These are phyloP conservation scores for Mallotus japonicus DNA, from an alignment of 441 rosid genomes.

Conservation along the genomic window DNA sequence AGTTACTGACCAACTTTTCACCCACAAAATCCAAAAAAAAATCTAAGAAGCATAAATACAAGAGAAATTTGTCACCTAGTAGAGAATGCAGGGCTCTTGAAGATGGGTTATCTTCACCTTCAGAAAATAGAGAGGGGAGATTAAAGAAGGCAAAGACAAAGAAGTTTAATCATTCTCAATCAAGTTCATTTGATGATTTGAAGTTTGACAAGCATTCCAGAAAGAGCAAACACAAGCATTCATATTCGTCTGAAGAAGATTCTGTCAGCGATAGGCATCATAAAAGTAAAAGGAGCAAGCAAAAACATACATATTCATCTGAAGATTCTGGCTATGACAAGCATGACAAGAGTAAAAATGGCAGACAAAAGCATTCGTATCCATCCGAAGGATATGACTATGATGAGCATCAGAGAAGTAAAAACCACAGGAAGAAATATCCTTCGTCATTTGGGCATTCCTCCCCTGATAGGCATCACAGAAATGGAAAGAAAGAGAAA, in stretches of 20 bases:
- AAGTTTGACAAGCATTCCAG: constrained; percentile 30
- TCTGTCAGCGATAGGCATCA: constrained; percentile 23
- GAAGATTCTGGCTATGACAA: constrained; percentile 32
- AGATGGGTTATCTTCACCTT: constrained; percentile 37
- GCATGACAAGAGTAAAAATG: constrained; percentile 26
- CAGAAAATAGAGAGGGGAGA: constrained; percentile 39
- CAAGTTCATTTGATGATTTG: constrained; percentile 38
- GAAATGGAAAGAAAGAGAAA: constrained; percentile 8
- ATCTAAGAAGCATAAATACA: constrained; percentile 42
- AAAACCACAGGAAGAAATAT: constrained; percentile 7
- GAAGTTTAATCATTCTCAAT: constrained; percentile 39
- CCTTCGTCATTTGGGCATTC: constrained; percentile 17
- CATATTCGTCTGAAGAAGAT: constrained; percentile 33
- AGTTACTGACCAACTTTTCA: constrained; percentile 50
- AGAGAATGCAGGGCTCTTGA: constrained; percentile 22
- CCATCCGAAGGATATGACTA: constrained; percentile 37
- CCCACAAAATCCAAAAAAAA: constrained; percentile 49
- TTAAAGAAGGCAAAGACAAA: constrained; percentile 41
- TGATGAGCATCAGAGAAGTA: constrained; percentile 13
- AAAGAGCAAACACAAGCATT: constrained; percentile 35
- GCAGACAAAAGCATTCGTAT: constrained; percentile 27
- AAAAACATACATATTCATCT: constrained; percentile 32
- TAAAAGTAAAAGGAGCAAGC: constrained; percentile 33
- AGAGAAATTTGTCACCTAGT: constrained; percentile 44
- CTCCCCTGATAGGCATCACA: constrained; percentile 12